Conservation (phyloP, 805 yeast genomes). For the Wickerhamiella alocasiicola region DNA sequence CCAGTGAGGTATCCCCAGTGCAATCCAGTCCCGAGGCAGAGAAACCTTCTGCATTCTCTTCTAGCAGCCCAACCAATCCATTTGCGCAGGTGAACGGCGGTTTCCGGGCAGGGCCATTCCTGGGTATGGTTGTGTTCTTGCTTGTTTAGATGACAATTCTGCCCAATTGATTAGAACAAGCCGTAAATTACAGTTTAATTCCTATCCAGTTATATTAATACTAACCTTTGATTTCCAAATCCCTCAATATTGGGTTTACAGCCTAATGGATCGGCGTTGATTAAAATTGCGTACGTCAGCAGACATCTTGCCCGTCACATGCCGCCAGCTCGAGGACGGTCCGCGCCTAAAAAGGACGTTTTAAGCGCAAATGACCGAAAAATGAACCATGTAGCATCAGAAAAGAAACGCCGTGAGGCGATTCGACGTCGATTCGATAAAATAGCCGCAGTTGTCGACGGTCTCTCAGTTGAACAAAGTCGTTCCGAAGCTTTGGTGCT, state of each 20-base stretch:
- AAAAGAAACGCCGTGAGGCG: slow-evolving; percentile 75
- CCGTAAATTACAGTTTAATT: no score
- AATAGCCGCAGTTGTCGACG: slow-evolving; percentile 65
- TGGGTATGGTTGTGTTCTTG: no score
- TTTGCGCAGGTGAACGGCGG: no score
- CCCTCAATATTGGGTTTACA: no score
- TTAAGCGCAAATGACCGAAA: slow-evolving; percentile 13
- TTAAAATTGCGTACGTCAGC: no score
- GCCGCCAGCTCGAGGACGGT: slow-evolving; percentile 8
- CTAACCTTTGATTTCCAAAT: no score
- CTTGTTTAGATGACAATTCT: no score
- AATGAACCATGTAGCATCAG: slow-evolving; percentile 64
- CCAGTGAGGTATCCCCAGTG: neutral
- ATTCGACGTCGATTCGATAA: slow-evolving; percentile 72
- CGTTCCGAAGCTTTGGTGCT: slow-evolving; percentile 71
- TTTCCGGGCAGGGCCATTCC: no score
- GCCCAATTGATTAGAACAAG: no score
- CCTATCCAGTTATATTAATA: no score
- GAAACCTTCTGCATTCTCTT: neutral
- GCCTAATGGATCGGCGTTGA: no score
- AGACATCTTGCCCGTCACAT: slow-evolving; percentile 7
- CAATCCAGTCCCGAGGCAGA: neutral
- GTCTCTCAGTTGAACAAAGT: slow-evolving; percentile 51
- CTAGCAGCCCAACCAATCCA: neutral
- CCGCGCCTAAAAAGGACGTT: slow-evolving; percentile 1